phyloP scores from a whole-genome alignment of 768 basidiomycete species.

The Inosperma sp. region DNA sequence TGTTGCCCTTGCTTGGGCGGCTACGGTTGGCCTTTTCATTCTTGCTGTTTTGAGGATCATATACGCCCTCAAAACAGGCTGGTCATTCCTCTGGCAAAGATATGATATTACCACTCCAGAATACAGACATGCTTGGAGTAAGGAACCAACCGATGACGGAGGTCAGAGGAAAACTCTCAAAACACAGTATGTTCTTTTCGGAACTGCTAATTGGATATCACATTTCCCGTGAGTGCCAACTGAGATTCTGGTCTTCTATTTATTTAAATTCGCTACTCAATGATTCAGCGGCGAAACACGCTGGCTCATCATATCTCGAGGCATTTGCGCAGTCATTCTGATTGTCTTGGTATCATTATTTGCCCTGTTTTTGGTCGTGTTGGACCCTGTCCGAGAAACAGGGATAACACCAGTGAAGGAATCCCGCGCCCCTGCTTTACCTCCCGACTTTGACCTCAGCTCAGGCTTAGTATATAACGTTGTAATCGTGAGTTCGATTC shows the following conservation, averaged over 20 bases:
- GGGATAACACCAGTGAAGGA: slow-evolving; percentile 7
- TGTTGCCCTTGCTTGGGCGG: too few relatives aligned
- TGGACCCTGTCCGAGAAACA: slow-evolving; percentile 10
- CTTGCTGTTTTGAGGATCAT: too few relatives aligned
- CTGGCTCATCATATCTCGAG: neutral
- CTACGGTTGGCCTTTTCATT: too few relatives aligned
- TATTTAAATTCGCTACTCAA: neutral
- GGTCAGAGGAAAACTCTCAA: too few relatives aligned
- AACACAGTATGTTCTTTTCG: neutral
- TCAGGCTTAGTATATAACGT: slow-evolving; percentile 3
- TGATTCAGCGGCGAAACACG: neutral
- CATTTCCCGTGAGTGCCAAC: slow-evolving; percentile 1
- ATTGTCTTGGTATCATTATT: slow-evolving; percentile 3
- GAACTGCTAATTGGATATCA: neutral
- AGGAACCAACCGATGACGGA: too few relatives aligned
- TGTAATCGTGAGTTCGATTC: slow-evolving; percentile 2
- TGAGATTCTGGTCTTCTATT: neutral
- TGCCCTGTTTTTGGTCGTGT: slow-evolving; percentile 1
- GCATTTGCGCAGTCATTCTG: neutral
- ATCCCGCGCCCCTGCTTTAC: neutral
- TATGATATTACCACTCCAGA: too few relatives aligned
- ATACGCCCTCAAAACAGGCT: too few relatives aligned
- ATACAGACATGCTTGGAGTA: too few relatives aligned
- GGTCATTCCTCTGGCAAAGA: too few relatives aligned
- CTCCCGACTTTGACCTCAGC: neutral